Percentiles rank a stretch among this genome's conserved stretches.
Conservation (phyloP, 2,329 filamentous ascomycete species). For the Cercospora canescens region DNA sequence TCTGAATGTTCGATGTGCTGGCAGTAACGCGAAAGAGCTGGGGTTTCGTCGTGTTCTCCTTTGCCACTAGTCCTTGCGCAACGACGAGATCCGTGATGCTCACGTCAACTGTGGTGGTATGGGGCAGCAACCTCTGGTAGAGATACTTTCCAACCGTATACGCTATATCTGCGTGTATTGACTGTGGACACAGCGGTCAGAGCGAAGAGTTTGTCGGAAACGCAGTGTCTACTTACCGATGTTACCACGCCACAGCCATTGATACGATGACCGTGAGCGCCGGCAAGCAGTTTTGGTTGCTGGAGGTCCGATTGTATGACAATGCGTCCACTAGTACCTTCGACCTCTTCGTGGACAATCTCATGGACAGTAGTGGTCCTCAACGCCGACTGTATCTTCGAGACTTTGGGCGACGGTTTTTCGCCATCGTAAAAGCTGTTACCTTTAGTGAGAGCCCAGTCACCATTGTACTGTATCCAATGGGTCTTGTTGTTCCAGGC, state of each 20-base stretch:
- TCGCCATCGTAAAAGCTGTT: not conserved
- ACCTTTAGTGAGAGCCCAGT: not conserved
- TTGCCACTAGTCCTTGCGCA: no score
- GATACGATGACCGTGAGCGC: constrained; percentile 47
- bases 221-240: constrained; percentile 39
- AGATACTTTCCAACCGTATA: no score
- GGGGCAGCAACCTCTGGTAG: no score
- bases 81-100: no score
- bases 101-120: no score
- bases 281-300: constrained; percentile 40
- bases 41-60: no score
- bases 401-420: not conserved
- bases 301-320: constrained; percentile 26
- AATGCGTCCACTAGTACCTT: not conserved
- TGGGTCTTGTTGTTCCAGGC: constrained; percentile 13
- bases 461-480: not conserved
- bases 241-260: constrained; percentile 38
- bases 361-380: not conserved
- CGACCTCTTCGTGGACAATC: constrained; percentile 14
- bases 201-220: no score
- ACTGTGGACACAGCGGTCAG: not conserved
- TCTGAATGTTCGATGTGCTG: no score
- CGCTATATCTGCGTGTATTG: not conserved
- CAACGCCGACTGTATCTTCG: not conserved
- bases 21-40: no score